These are phyloP conservation scores for Ogataea pini DNA, from an alignment of 805 yeast species.

Conservation along the genomic window DNA sequence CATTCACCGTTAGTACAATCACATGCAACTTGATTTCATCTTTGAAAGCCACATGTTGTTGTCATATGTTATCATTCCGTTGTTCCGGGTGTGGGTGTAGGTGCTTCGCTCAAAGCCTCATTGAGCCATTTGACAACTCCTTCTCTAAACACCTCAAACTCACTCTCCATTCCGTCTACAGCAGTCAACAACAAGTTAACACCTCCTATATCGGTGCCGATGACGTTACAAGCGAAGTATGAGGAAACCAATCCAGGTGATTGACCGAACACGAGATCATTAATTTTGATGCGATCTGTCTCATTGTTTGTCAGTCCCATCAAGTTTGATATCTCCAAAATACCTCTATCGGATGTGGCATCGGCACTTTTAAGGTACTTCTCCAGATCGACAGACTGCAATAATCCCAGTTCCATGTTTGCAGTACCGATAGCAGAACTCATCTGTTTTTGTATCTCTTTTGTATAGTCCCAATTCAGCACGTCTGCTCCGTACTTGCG, in stretches of 20 bases:
- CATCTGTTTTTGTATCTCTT: constrained; percentile 16
- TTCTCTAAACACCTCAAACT: constrained; percentile 6
- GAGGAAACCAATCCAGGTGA: constrained; percentile 12
- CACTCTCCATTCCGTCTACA: constrained; percentile 4
- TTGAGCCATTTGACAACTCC: constrained; percentile 9
- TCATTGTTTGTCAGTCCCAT: constrained; percentile 12
- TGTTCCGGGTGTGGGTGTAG: no score
- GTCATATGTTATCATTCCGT: not conserved
- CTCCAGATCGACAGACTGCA: constrained; percentile 7
- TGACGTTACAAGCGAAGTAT: constrained; percentile 20
- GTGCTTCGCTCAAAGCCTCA: not conserved
- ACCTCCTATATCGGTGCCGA: constrained; percentile 21
- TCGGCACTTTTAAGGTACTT: constrained; percentile 3
- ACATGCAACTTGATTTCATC: no score
- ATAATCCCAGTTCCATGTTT: constrained; percentile 12
- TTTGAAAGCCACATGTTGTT: no score
- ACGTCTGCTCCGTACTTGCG: not conserved
- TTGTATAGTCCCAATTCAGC: constrained; percentile 12
- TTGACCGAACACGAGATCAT: constrained; percentile 23
- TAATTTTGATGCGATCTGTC: constrained; percentile 9
- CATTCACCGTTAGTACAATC: no score
- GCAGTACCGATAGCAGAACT: not conserved
- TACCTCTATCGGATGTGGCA: constrained; percentile 6
- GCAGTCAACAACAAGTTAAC: constrained; percentile 17
- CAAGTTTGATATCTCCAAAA: constrained; percentile 27